A percentile compares a stretch with the other conserved stretches of the same genome.
Evolutionary conservation across 2,329 filamentous ascomycete genomes (phyloP).

Genomic region (Colletotrichum sansevieriae): DNA sequence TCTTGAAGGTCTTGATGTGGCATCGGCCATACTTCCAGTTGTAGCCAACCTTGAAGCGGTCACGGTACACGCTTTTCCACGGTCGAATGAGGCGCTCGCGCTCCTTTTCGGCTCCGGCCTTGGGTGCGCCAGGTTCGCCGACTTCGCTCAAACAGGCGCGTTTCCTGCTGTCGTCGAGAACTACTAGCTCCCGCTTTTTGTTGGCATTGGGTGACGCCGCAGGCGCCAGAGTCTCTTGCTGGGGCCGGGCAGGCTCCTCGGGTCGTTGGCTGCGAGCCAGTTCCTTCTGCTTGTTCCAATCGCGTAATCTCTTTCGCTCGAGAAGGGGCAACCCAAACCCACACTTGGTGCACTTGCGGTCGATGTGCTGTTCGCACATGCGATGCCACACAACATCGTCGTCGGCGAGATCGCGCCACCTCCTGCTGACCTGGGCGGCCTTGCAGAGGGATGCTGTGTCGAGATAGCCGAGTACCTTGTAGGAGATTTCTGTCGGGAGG

Average conservation of each 20-base stretch:
- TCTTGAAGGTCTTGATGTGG: slow-evolving; percentile 84
- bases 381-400: slow-evolving; percentile 97
- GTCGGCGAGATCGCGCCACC: slow-evolving; percentile 92
- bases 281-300: slow-evolving; percentile 88
- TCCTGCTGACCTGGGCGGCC: slow-evolving; percentile 90
- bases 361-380: slow-evolving; percentile 94
- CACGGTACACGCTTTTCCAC: slow-evolving; percentile 99
- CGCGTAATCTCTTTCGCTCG: slow-evolving; percentile 87
- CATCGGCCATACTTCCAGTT: slow-evolving; percentile 98
- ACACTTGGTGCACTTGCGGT: slow-evolving; percentile 93
- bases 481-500: slow-evolving; percentile 89
- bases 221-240: slow-evolving; percentile 43
- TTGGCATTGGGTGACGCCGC: slow-evolving; percentile 44
- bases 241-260: slow-evolving; percentile 42
- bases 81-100: slow-evolving; percentile 68
- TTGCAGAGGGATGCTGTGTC: slow-evolving; percentile 96
- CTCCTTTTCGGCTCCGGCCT: slow-evolving; percentile 49
- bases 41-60: slow-evolving; percentile 93
- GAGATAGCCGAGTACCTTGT: slow-evolving; percentile 92
- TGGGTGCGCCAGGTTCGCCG: slow-evolving; percentile 34
- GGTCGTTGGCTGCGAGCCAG: slow-evolving; percentile 55
- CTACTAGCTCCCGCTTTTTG: slow-evolving; percentile 51
- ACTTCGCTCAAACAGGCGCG: slow-evolving; percentile 48
- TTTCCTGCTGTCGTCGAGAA: slow-evolving; percentile 51
- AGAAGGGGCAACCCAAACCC: slow-evolving; percentile 93